phyloP scores from a whole-genome alignment of 352 stramenopile species.

The Poterioochromonas sp. region DNA sequence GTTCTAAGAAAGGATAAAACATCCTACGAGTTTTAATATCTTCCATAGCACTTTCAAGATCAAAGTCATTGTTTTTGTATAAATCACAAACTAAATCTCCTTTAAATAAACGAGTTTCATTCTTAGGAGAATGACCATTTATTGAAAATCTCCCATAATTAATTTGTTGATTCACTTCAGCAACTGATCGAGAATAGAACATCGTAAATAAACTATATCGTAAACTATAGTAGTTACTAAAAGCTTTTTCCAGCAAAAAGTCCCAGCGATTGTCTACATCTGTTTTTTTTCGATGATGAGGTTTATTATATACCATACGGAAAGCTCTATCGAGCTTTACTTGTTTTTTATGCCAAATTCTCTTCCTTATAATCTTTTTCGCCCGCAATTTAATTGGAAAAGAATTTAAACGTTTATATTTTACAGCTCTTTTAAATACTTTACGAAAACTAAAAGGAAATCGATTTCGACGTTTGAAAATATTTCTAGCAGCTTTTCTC shows the following conservation, averaged over 20 bases:
- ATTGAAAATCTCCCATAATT: constrained; percentile 32
- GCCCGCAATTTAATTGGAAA: constrained; percentile 30
- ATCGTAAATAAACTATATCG: constrained; percentile 32
- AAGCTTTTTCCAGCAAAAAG: constrained; percentile 31
- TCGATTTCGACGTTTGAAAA: constrained; percentile 31
- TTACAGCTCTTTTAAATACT: constrained; percentile 32
- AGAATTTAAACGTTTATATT: constrained; percentile 32
- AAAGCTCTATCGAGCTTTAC: constrained; percentile 30
- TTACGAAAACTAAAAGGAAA: constrained; percentile 32
- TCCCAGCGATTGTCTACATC: constrained; percentile 29
- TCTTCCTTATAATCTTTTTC: constrained; percentile 32
- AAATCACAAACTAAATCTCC: constrained; percentile 31
- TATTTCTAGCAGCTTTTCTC: constrained; percentile 31
- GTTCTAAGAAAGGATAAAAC: constrained; percentile 31
- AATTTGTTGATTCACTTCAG: constrained; percentile 31
- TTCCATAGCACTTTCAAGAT: constrained; percentile 31
- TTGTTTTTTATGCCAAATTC: constrained; percentile 32
- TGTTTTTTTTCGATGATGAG: constrained; percentile 31
- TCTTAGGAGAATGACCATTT: constrained; percentile 31
- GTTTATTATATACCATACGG: constrained; percentile 31
- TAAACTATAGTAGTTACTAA: constrained; percentile 32
- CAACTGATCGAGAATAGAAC: constrained; percentile 30
- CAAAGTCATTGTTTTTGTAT: constrained; percentile 32
- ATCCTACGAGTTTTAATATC: constrained; percentile 31
- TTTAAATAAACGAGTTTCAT: constrained; percentile 32